These are phyloP conservation scores for Nematodospora anomalae DNA, from an alignment of 1,139 yeast species.

Conservation along the genomic window DNA sequence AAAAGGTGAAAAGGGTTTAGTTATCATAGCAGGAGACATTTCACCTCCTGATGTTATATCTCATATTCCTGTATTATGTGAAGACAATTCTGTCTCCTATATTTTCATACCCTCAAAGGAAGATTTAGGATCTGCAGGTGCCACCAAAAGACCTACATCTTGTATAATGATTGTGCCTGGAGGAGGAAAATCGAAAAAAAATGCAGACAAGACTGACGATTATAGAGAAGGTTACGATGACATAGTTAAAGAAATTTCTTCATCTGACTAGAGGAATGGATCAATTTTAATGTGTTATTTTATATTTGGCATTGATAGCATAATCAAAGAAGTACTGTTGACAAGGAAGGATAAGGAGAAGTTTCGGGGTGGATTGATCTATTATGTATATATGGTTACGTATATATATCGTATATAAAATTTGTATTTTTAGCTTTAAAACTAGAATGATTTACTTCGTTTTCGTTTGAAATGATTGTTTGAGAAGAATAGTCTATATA, in stretches of 20 bases:
- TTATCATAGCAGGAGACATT: conserved; percentile 95
- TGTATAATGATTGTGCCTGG: conserved; percentile 98
- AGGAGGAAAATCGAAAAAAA: conserved; percentile 83
- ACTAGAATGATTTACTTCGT: too few species aligned
- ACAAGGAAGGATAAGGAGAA: background rate
- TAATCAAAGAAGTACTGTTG: background rate
- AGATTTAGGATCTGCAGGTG: conserved; percentile 98
- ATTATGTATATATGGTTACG: too few species aligned
- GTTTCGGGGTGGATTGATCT: too few species aligned
- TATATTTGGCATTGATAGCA: too few species aligned
- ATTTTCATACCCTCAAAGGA: conserved; percentile 95
- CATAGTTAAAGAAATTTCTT: conserved; percentile 82
- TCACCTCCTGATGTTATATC: conserved; percentile 97
- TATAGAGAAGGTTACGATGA: conserved; percentile 93
- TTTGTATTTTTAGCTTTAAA: background rate
- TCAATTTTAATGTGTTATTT: too few species aligned
- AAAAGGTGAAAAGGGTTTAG: conserved; percentile 97
- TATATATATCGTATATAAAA: too few species aligned
- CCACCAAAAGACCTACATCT: conserved; percentile 98
- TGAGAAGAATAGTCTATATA: too few species aligned
- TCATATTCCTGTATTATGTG: conserved; percentile 96
- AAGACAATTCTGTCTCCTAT: conserved; percentile 87
- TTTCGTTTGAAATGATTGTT: too few species aligned
- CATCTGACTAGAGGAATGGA: conserved; percentile 24
- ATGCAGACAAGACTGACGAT: conserved; percentile 78